Base-by-base conservation (phyloP, 2,329 filamentous ascomycete genomes). In the Aureobasidium sp. region DNA sequence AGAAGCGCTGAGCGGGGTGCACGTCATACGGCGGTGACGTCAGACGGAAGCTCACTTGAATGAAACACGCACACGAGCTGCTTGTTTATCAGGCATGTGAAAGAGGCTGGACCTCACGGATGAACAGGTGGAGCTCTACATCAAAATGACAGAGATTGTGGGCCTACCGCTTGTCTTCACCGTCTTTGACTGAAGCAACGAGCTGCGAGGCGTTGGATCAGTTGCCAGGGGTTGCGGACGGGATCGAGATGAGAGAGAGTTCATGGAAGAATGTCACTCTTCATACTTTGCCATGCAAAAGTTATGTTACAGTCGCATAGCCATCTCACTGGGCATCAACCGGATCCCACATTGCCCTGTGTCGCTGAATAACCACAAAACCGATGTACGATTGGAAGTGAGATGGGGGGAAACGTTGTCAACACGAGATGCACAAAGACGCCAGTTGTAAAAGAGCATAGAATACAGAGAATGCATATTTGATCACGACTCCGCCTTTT, bases 401-500 rank as follows among this genome's bases (percentile, higher is more conserved):
- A 9, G 35, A 19, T 19, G 17, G 23, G 17, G 23, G 38, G 35
- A 43, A 42, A 33, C 31, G 54, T 57, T 57, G 54, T 40, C 42
- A 46, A 57, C 54, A 35, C 25, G 19, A 23, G 9, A 1, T 46
- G 54, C 54, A 57, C 29, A 46, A 46, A 25, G 40, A 46, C 21
- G 54, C 54, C 54, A 45, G 27, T 57, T 29, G 43, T 42, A 49
- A 29, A 47, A 40, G 43, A 58, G 31, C 33, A 49, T 49, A 38
- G 21, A 47, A 38, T 33, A 45, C 55, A 57, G 29, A 23, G 29
- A 49, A 40, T 58, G 55, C 33, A 58, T 58, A 49, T 58, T 49
- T 49, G 55, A 58, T 49, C 42, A 38, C 40, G 42, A 57, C 31
- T 57, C 54, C 54, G 29, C 19, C 33, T 38, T 21, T 38, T 40